phyloP scores from a whole-genome alignment of 257 asterid genomes.

The Craterostigma plantagineum region DNA sequence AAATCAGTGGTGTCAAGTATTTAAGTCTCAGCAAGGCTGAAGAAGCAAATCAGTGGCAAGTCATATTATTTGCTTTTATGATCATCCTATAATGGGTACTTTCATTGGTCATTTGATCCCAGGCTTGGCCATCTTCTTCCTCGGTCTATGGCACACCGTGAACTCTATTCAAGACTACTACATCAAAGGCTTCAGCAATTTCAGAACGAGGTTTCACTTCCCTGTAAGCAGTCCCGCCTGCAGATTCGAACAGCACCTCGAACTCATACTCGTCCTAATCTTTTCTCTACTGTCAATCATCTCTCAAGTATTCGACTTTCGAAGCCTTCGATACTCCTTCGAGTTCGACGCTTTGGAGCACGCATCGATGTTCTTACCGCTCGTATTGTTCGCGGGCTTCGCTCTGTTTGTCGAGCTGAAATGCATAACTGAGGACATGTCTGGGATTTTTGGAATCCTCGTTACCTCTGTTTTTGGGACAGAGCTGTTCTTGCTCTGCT shows the following conservation, averaged over 20 bases:
- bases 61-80: no score
- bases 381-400: constrained; percentile 39
- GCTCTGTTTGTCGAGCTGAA: constrained; percentile 33
- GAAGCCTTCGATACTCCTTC: constrained; percentile 26
- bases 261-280: constrained; percentile 34
- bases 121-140: constrained; percentile 45
- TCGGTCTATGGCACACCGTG: constrained; percentile 56
- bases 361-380: constrained; percentile 51
- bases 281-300: constrained; percentile 42
- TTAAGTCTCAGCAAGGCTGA: no score
- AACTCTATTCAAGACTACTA: constrained; percentile 29
- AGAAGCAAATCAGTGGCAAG: no score
- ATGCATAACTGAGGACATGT: constrained; percentile 10
- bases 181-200: constrained; percentile 29
- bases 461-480: constrained; percentile 46
- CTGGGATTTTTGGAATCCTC: no score
- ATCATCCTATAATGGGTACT: constrained; percentile 66
- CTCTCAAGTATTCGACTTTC: constrained; percentile 31
- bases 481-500: constrained; percentile 71
- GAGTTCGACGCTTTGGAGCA: constrained; percentile 48
- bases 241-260: constrained; percentile 22
- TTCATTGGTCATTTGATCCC: constrained; percentile 49
- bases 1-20: no score
- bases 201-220: constrained; percentile 47
- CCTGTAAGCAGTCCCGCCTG: constrained; percentile 25